These are phyloP conservation scores for Lactifluus volemus DNA, from an alignment of 768 basidiomycete species.

Conservation along the genomic window DNA sequence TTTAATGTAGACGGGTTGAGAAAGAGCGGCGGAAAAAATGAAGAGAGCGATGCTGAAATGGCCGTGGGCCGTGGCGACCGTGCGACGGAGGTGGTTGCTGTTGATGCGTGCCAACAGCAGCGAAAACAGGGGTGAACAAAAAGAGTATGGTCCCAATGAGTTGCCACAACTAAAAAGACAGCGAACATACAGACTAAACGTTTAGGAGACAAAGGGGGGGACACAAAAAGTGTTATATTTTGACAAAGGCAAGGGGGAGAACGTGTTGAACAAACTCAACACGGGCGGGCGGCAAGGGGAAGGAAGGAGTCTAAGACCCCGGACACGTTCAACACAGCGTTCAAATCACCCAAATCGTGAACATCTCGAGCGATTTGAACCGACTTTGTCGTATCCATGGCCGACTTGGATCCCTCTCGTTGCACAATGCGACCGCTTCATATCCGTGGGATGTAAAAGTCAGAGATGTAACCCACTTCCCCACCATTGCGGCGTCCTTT, in stretches of 20 bases:
- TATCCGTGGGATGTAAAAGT: conserved; percentile 3
- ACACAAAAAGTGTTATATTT: conserved; percentile 5
- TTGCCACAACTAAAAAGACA: not conserved
- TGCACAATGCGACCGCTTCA: not conserved
- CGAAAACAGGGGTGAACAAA: conserved; percentile 4
- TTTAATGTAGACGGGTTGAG: conserved; percentile 17
- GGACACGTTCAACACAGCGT: not conserved
- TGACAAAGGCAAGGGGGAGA: not conserved
- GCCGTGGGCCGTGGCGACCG: conserved; percentile 2
- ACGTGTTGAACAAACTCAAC: not conserved
- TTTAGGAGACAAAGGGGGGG: not conserved
- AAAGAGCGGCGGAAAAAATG: conserved; percentile 15
- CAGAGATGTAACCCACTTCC: not conserved
- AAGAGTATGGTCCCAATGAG: not conserved
- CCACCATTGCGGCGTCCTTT: conserved; percentile 3
- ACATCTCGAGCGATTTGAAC: not conserved
- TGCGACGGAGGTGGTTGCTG: not conserved
- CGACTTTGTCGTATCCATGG: conserved; percentile 9
- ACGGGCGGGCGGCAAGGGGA: no score
- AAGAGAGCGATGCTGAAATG: conserved; percentile 3
- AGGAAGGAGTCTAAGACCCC: not conserved
- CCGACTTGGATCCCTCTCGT: conserved; percentile 6
- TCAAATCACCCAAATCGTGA: not conserved
- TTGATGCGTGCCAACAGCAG: conserved; percentile 4
- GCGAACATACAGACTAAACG: not conserved